Conservation (phyloP, 805 yeast species). For the Yarrowia sp. region DNA sequence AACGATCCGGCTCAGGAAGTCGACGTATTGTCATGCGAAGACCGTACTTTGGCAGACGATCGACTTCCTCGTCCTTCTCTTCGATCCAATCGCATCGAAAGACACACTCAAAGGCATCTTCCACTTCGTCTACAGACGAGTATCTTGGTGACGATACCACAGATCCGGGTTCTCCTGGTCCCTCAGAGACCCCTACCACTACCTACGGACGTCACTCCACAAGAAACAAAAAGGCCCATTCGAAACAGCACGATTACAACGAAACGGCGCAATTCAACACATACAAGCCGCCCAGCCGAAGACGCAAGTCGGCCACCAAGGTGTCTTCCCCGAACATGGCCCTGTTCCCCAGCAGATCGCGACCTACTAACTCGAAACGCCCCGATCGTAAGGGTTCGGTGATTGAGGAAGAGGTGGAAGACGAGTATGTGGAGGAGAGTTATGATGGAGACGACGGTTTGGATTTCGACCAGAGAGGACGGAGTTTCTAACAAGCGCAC, state of each 20-base stretch:
- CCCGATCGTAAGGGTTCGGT: conserved; percentile 37
- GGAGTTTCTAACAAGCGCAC: conserved; percentile 5
- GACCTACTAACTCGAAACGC: conserved; percentile 11
- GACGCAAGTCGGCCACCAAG: conserved; percentile 18
- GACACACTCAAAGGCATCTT: conserved; percentile 44
- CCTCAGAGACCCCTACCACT: conserved; percentile 13
- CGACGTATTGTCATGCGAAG: conserved; percentile 33
- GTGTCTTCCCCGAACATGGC: conserved; percentile 24
- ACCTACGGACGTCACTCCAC: conserved; percentile 9
- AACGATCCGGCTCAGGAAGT: conserved; percentile 38
- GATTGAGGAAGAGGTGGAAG: conserved; percentile 37
- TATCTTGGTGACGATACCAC: conserved; percentile 12
- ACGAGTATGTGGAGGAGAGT: conserved; percentile 23
- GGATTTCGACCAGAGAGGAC: conserved; percentile 14
- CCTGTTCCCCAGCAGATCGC: conserved; percentile 18
- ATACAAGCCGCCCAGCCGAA: conserved; percentile 38
- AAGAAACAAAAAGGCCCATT: conserved; percentile 17
- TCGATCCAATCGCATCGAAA: conserved; percentile 43
- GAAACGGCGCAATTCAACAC: conserved; percentile 45
- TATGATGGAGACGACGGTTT: conserved; percentile 26
- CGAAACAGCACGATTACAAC: conserved; percentile 47
- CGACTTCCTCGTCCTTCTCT: conserved; percentile 47
- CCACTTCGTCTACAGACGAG: conserved; percentile 42
- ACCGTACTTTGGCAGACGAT: conserved; percentile 42
- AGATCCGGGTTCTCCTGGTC: conserved; percentile 11